Base-by-base conservation (phyloP, 2,329 filamentous ascomycete species). In the Penicillium hordei region DNA sequence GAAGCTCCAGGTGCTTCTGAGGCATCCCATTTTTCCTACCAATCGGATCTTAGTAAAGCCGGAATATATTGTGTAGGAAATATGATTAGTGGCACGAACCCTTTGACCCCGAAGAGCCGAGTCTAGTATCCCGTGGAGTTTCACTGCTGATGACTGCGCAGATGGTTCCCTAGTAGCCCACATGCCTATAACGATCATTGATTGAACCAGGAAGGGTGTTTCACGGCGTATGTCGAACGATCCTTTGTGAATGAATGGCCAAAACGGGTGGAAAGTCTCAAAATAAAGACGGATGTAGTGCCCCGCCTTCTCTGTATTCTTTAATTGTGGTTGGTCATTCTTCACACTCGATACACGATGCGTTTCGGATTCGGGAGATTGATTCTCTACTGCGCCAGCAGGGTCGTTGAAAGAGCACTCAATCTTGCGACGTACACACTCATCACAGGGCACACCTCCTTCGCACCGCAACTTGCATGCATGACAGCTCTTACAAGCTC, bases 221-320 rank as follows among this genome's bases (percentile, higher is more conserved):
- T 72, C 71, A 3, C 45, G 43, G 9, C 38, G 38, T 0, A 60
- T 19, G 15, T 60, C 40, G 40, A 73, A 73, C 4, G 68, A 52
- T 1, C 33, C 55, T 51, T 45, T 53, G 39, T 70, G 65, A 9
- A 73, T 38, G n/a, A 73, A 71, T 1, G 69, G 59, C 71, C 71
- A 73, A 34, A 55, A 46, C 0, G 66, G 64, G 23, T 72, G 66
- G 19, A 72, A 72, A 15, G 48, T 8, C 6, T 65, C 48, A 48
- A 72, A 71, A 52, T 70, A 73, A 12, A 65, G 49, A 36, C 43
- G n/a, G 5, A 72, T 46, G 33, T 56, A 71, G 7, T 59, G 48
- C 9, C 59, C 48, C 6, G 39, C 43, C 43, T 62, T 63, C 2
- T 52, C 55, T 5, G 25, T 23, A 42, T 33, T 15, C 7, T 40